Conservation (phyloP, 441 rosid genomes). For the Adansonia gregorii region DNA sequence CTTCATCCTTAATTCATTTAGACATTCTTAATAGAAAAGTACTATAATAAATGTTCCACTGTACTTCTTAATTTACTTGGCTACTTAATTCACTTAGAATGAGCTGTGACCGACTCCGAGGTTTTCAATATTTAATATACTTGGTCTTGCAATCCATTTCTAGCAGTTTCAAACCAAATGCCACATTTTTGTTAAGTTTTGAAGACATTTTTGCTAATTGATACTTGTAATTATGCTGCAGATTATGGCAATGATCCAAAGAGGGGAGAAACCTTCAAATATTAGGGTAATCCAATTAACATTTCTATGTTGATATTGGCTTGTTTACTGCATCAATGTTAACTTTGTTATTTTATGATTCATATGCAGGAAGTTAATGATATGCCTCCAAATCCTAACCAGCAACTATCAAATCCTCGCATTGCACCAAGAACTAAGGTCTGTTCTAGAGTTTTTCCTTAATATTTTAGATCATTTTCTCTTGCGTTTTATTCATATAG, state of each 20-base stretch:
- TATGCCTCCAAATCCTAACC: conserved; percentile 88
- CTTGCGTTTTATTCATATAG: conserved; percentile 7
- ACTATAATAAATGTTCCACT: not conserved
- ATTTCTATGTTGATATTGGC: conserved; percentile 20
- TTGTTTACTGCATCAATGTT: conserved; percentile 27
- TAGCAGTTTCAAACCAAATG: not conserved
- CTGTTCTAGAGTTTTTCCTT: conserved; percentile 22
- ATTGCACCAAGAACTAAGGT: conserved; percentile 82
- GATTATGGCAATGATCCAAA: conserved; percentile 94
- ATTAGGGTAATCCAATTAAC: conserved; percentile 54
- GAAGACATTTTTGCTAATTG: conserved; percentile 16
- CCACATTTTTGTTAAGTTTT: not conserved
- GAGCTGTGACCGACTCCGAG: not conserved
- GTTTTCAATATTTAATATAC: not conserved
- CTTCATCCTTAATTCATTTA: conserved; percentile 11
- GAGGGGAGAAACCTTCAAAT: conserved; percentile 95
- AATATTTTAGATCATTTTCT: not conserved
- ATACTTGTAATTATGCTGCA: conserved; percentile 39
- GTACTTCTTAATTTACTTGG: not conserved
- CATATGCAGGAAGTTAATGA: conserved; percentile 77
- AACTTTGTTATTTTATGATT: conserved; percentile 29
- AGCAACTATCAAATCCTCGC: conserved; percentile 74
- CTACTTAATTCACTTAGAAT: not conserved
- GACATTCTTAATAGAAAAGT: not conserved
- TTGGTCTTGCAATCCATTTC: not conserved